These are phyloP conservation scores for Pelargonium australe DNA, from an alignment of 441 rosid genomes.

Conservation along the genomic window DNA sequence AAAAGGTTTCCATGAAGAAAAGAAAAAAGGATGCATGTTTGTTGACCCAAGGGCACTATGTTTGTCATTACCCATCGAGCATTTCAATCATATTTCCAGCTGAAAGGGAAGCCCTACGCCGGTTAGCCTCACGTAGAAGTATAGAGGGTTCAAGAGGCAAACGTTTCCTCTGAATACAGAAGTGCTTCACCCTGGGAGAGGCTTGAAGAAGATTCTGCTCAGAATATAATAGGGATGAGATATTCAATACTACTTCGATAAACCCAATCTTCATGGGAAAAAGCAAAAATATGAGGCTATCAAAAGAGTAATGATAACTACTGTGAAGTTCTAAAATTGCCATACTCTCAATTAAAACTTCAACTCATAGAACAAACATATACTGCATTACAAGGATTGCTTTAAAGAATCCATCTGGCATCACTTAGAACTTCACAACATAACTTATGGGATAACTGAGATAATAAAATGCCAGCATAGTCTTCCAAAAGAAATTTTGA, in stretches of 20 bases:
- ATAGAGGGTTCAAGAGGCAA: constrained; percentile 97
- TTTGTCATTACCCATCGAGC: constrained; percentile 62
- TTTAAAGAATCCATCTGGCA: background rate
- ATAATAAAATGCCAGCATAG: background rate
- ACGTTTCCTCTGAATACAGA: constrained; percentile 76
- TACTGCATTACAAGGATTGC: background rate
- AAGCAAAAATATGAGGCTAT: background rate
- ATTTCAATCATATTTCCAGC: constrained; percentile 82
- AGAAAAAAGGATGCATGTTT: background rate
- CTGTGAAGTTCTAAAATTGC: background rate
- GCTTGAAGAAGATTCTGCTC: constrained; percentile 72
- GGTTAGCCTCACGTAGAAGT: constrained; percentile 90
- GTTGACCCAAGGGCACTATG: background rate
- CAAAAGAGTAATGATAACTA: background rate
- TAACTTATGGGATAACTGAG: background rate
- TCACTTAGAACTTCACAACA: background rate
- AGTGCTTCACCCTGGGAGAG: constrained; percentile 66
- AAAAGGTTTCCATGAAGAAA: background rate
- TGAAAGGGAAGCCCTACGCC: constrained; percentile 96
- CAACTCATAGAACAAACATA: background rate
- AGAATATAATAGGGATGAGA: constrained; percentile 6
- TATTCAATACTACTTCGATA: background rate
- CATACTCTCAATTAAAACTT: background rate
- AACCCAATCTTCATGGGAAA: background rate
- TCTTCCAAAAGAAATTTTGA: background rate